Base-by-base conservation (phyloP, 352 stramenopile genomes). In the Globisporangium rhizosaccharum region DNA sequence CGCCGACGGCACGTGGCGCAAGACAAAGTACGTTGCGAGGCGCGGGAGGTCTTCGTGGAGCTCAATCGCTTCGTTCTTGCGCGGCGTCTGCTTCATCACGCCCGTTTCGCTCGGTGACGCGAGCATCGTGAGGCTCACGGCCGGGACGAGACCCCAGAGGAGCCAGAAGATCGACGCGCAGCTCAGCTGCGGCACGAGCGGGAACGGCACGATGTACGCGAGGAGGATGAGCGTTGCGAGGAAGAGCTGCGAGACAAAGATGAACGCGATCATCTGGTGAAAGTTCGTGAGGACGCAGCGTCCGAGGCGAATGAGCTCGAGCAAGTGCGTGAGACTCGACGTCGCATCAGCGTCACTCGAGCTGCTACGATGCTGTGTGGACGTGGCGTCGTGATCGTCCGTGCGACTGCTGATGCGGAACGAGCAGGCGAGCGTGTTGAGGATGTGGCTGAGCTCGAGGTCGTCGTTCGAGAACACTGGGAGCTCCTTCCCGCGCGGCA, bases 261-360 rank as follows among this genome's bases (percentile, higher is more conserved):
- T 92, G 57, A 90, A 94, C 15, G 79, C 69, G 56, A 89, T 76
- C 70, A 92, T 80, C 66, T 92, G 82, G 53, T 87, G 72, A 25
- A 88, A 91, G 56, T 94, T 94, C 17, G 81, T 90, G n/a, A 94
- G 72, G 71, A 92, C 75, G 17, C 75, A 78, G 7, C 85, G 77
- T 6, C 85, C 85, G 9, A 94, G 67, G 0, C 85, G 79, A 47
- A 94, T 87, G 14, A 94, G 75, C 53, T 92, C 85, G 41, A 94
- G 82, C 51, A 94, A 46, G 60, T 90, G 78, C 11, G 78, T 71
- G 41, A 92, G 63, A 50, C 71, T 86, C 10, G 76, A 68, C 25
- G 72, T 73, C 53, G 23, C 23, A 23, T 23, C 23, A 23, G 66
- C 67, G 4, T 64, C 63, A 2, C 67, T 61, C n/a, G 9, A 5